A percentile compares a stretch with the other conserved stretches of the same genome.
These are phyloP conservation scores for Plenodomus lindquistii DNA, from an alignment of 2,329 filamentous ascomycete genomes.

Conservation along the genomic window DNA sequence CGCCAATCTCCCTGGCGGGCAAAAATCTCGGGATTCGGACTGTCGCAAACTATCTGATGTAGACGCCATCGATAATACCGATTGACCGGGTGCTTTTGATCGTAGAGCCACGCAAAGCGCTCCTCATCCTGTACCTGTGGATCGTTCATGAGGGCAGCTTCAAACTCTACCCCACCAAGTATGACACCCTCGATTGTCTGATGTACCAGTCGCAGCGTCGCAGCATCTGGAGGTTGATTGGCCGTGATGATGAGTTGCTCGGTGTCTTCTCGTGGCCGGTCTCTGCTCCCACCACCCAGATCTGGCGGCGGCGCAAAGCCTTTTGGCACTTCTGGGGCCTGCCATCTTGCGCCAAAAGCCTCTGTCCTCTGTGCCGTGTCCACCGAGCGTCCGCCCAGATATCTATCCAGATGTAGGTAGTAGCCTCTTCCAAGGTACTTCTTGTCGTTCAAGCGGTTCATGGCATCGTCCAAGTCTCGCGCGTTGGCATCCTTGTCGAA, in stretches of 20 bases:
- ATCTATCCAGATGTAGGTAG: slow-evolving; percentile 41
- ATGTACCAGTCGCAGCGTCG: slow-evolving; percentile 81
- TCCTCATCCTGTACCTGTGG: slow-evolving; percentile 83
- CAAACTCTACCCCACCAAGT: slow-evolving; percentile 81
- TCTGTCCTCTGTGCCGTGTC: slow-evolving; percentile 28
- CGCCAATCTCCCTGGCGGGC: slow-evolving; percentile 63
- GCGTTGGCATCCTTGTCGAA: slow-evolving; percentile 37
- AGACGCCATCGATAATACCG: slow-evolving; percentile 91
- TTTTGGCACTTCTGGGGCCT: slow-evolving; percentile 32
- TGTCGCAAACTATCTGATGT: slow-evolving; percentile 78
- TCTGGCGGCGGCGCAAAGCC: slow-evolving; percentile 35
- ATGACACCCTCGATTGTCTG: slow-evolving; percentile 81
- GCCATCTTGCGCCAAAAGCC: slow-evolving; percentile 38
- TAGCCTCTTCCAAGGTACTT: slow-evolving; percentile 39
- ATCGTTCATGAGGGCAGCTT: slow-evolving; percentile 87
- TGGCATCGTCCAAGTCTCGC: slow-evolving; percentile 35
- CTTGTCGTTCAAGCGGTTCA: slow-evolving; percentile 40
- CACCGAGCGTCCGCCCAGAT: slow-evolving; percentile 27
- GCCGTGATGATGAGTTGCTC: slow-evolving; percentile 50
- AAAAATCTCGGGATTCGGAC: slow-evolving; percentile 30
- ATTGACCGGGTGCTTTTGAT: slow-evolving; percentile 72
- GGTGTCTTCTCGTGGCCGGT: slow-evolving; percentile 25
- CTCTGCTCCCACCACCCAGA: slow-evolving; percentile 28
- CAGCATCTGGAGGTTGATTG: slow-evolving; percentile 74
- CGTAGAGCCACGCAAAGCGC: slow-evolving; percentile 93